These are phyloP conservation scores for Phytophthora pistaciae DNA, from an alignment of 352 stramenopile genomes.

Conservation along the genomic window DNA sequence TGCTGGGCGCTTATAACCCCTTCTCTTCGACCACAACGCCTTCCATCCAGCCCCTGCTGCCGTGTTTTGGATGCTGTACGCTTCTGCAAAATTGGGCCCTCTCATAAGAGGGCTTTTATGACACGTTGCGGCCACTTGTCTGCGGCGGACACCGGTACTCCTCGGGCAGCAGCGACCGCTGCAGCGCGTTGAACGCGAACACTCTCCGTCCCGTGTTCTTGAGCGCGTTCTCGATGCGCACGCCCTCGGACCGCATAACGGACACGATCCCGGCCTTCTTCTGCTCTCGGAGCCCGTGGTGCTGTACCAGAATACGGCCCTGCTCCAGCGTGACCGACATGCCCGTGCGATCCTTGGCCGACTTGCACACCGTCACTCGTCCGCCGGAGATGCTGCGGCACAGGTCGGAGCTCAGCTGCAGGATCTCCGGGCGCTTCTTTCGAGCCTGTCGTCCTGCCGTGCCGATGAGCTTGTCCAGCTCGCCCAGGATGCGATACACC, in stretches of 20 bases:
- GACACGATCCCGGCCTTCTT: conserved; percentile 84
- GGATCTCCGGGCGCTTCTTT: conserved; percentile 87
- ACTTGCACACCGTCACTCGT: conserved; percentile 97
- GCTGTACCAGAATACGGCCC: conserved; percentile 85
- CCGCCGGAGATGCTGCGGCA: conserved; percentile 87
- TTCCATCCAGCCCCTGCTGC: conserved; percentile 10
- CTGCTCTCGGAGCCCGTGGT: conserved; percentile 71
- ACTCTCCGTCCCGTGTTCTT: conserved; percentile 87
- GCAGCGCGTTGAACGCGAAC: conserved; percentile 89
- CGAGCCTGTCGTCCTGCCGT: conserved; percentile 68
- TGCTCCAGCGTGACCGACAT: conserved; percentile 98
- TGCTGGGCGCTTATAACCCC: conserved; percentile 37
- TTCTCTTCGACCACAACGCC: conserved; percentile 12
- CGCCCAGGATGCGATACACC: conserved; percentile 56
- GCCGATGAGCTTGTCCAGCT: conserved; percentile 81
- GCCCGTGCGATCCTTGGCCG: conserved; percentile 97
- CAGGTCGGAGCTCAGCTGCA: conserved; percentile 86
- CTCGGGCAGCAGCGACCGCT: conserved; percentile 82
- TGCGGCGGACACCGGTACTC: conserved; percentile 87
- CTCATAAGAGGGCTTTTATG: conserved; percentile 50
- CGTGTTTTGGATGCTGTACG: conserved; percentile 8
- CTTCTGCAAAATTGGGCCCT: conserved; percentile 29
- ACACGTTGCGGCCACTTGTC: conserved; percentile 83
- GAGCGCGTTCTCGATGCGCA: conserved; percentile 86
- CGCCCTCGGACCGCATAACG: conserved; percentile 86